These are phyloP conservation scores for Panus rudis DNA, from an alignment of 768 basidiomycete species.

Conservation along the genomic window DNA sequence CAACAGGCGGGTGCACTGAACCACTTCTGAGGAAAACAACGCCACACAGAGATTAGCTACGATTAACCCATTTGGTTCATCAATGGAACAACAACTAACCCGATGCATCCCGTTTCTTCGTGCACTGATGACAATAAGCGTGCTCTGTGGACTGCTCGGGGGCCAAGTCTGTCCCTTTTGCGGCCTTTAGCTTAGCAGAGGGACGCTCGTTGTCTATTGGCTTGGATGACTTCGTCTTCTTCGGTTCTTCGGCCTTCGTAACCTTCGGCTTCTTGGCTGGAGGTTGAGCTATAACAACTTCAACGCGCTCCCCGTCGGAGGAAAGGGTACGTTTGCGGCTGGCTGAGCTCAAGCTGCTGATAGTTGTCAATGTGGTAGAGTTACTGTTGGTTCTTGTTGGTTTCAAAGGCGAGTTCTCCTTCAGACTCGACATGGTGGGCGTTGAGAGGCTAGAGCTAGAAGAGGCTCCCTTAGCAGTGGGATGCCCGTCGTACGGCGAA, in stretches of 20 bases:
- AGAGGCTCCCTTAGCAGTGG: slow-evolving; percentile 7
- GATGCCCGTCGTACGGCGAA: slow-evolving; percentile 31
- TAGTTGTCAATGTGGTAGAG: slow-evolving; percentile 8
- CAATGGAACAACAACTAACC: slow-evolving; percentile 28
- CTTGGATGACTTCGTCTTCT: slow-evolving; percentile 25
- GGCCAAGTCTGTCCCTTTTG: not conserved
- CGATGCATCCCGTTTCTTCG: slow-evolving; percentile 46
- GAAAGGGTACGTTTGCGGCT: slow-evolving; percentile 21
- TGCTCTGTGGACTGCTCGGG: slow-evolving; percentile 31
- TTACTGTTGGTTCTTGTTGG: slow-evolving; percentile 24
- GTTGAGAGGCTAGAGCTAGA: slow-evolving; percentile 1
- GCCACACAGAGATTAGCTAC: slow-evolving; percentile 7
- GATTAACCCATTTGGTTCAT: not conserved
- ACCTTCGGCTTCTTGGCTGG: not conserved
- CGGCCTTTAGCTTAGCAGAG: no score
- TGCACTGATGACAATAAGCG: slow-evolving; percentile 69
- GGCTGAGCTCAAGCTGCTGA: slow-evolving; percentile 9
- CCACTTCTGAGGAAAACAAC: slow-evolving; percentile 17
- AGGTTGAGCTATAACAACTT: no score
- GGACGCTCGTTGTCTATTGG: slow-evolving; percentile 8
- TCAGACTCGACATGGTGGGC: slow-evolving; percentile 5
- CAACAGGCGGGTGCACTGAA: slow-evolving; percentile 32
- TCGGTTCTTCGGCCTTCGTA: slow-evolving; percentile 7
- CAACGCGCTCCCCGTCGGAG: slow-evolving; percentile 4
- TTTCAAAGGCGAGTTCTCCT: slow-evolving; percentile 20